Percentiles rank a stretch among this genome's conserved stretches.
Evolutionary conservation across 352 stramenopile species (phyloP).

Genomic region (Pythium plurisporium): DNA sequence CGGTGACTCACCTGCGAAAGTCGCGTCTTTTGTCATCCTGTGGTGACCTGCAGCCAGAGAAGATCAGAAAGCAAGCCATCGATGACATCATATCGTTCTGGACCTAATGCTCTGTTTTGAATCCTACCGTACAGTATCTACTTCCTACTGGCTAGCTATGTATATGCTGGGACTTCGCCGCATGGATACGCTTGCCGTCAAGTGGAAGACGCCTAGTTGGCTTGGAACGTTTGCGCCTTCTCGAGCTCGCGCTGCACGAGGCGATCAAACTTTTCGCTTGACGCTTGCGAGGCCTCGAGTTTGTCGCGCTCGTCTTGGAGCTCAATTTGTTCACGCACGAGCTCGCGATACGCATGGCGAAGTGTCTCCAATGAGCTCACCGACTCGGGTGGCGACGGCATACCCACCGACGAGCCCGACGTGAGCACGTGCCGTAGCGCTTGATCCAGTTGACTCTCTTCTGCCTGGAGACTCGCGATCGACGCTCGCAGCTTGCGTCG

Average conservation of each 20-base stretch:
- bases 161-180: too few species aligned
- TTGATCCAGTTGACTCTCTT: conserved; percentile 4
- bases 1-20: too few species aligned
- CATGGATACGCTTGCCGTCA: too few species aligned
- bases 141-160: too few species aligned
- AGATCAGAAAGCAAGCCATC: too few species aligned
- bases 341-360: neutral
- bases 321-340: neutral
- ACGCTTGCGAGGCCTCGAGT: neutral
- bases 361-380: neutral
- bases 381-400: neutral
- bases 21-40: too few species aligned
- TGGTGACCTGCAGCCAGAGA: too few species aligned
- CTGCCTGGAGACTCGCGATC: neutral
- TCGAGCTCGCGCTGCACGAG: conserved; percentile 4
- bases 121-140: too few species aligned
- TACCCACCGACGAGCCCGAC: too few species aligned
- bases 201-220: too few species aligned
- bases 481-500: neutral
- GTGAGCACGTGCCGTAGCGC: neutral
- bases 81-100: too few species aligned
- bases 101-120: too few species aligned
- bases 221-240: neutral
- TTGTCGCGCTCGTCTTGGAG: neutral
- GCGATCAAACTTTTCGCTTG: conserved; percentile 1